Conservation (phyloP, 1,139 yeast genomes). For the Geotrichum australiense region DNA sequence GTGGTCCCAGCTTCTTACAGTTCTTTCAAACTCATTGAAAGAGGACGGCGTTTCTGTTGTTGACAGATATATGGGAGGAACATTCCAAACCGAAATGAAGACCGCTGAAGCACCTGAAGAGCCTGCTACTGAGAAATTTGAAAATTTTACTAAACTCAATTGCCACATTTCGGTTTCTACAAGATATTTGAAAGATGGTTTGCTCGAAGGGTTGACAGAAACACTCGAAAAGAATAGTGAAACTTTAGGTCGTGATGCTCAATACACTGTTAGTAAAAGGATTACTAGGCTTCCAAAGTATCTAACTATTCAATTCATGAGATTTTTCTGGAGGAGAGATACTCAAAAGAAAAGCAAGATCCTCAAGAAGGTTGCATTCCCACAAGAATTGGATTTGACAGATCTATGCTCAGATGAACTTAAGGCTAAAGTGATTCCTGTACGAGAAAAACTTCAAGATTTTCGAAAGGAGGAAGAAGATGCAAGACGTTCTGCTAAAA, state of each 20-base stretch:
- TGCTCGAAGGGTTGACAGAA: conserved; percentile 67
- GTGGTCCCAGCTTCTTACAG: conserved; percentile 65
- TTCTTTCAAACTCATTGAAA: conserved; percentile 37
- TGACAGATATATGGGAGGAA: conserved; percentile 56
- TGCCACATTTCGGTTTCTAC: conserved; percentile 86
- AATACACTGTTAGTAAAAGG: conserved; percentile 59
- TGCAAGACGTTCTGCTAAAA: conserved; percentile 67
- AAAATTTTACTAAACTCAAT: conserved; percentile 61
- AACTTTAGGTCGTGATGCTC: conserved; percentile 60
- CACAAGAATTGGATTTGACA: conserved; percentile 82
- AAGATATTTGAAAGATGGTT: conserved; percentile 83
- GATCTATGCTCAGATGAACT: conserved; percentile 77
- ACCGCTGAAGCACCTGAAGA: conserved; percentile 54
- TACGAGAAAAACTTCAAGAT: conserved; percentile 71
- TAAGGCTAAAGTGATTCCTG: conserved; percentile 55
- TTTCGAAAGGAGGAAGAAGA: conserved; percentile 73
- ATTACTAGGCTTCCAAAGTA: conserved; percentile 81
- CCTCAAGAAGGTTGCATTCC: conserved; percentile 88
- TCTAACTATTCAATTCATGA: conserved; percentile 82
- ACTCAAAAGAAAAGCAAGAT: conserved; percentile 88
- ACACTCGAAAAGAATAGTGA: conserved; percentile 70
- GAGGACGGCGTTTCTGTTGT: conserved; percentile 31
- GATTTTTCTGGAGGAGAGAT: conserved; percentile 94
- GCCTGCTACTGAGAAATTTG: conserved; percentile 42
- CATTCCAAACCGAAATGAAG: conserved; percentile 55